A percentile compares a stretch with the other conserved stretches of the same genome.
These are phyloP conservation scores for Rhodotorula sp. DNA, from an alignment of 1,284 basidiomycete genomes.

Conservation along the genomic window DNA sequence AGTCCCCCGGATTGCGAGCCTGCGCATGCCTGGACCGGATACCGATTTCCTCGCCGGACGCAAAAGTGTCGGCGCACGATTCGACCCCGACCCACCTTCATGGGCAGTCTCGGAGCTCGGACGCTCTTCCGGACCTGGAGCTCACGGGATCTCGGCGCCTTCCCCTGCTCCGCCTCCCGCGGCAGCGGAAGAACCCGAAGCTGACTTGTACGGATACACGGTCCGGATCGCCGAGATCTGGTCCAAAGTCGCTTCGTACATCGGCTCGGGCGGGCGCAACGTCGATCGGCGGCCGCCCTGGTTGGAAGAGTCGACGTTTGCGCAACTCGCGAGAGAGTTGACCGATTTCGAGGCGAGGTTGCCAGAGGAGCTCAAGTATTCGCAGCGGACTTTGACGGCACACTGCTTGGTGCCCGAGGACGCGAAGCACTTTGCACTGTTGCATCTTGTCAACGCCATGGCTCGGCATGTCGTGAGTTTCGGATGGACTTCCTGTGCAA, in stretches of 20 bases:
- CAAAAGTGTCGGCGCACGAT: slow-evolving; percentile 29
- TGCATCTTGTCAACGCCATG: slow-evolving; percentile 36
- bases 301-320: slow-evolving; percentile 38
- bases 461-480: slow-evolving; percentile 27
- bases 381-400: slow-evolving; percentile 35
- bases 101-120: slow-evolving; percentile 28
- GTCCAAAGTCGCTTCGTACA: slow-evolving; percentile 36
- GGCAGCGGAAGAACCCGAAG: slow-evolving; percentile 23
- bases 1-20: slow-evolving; percentile 23
- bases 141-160: slow-evolving; percentile 7
- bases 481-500: too few species aligned
- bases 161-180: neutral
- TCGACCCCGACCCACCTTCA: slow-evolving; percentile 28
- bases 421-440: slow-evolving; percentile 35
- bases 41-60: slow-evolving; percentile 30
- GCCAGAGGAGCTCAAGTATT: slow-evolving; percentile 29
- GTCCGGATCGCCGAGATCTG: slow-evolving; percentile 41
- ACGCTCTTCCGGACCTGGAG: neutral
- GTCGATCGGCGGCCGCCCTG: slow-evolving; percentile 40
- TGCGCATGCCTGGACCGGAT: slow-evolving; percentile 39
- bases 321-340: slow-evolving; percentile 26
- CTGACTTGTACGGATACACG: slow-evolving; percentile 35
- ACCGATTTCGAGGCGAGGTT: slow-evolving; percentile 29
- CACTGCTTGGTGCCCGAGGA: slow-evolving; percentile 35
- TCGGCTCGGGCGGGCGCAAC: slow-evolving; percentile 38